phyloP scores from a whole-genome alignment of 441 rosid genomes.

The Adansonia grandidieri region DNA sequence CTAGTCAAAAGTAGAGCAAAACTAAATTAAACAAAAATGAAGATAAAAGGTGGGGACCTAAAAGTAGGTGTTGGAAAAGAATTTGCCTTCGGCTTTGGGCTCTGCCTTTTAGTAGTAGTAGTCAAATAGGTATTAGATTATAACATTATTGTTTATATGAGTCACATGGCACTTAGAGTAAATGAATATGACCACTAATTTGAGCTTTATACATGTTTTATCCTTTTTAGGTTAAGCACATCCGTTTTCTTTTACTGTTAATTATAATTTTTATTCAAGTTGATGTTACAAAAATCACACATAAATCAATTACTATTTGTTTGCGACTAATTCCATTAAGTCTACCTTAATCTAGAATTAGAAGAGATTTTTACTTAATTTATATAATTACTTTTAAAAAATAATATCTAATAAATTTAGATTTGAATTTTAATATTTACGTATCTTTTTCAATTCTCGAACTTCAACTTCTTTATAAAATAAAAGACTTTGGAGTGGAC shows the following conservation, averaged over 20 bases:
- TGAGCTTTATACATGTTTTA: not conserved
- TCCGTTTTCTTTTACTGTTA: not conserved
- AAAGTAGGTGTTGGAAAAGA: not conserved
- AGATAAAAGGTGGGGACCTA: not conserved
- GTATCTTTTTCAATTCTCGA: no score
- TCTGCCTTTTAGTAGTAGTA: not conserved
- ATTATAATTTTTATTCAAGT: not conserved
- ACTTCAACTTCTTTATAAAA: no score
- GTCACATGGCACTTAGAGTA: slow-evolving; percentile 2
- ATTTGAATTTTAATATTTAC: not conserved
- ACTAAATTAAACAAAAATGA: not conserved
- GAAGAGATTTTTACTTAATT: not conserved
- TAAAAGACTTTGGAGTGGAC: no score
- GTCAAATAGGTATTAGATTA: not conserved
- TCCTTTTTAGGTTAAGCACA: not conserved
- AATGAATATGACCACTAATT: not conserved
- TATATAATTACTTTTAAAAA: not conserved
- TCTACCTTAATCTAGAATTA: not conserved
- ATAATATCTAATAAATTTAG: not conserved
- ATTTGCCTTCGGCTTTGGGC: not conserved
- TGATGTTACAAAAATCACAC: not conserved
- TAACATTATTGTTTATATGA: not conserved
- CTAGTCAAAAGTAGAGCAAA: not conserved
- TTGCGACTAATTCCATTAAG: not conserved
- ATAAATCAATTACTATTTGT: not conserved